Evolutionary conservation across 2,329 filamentous ascomycete species (phyloP), one percentile per base, ranked within the genome.

Genomic region (Fusarium beomiforme): DNA sequence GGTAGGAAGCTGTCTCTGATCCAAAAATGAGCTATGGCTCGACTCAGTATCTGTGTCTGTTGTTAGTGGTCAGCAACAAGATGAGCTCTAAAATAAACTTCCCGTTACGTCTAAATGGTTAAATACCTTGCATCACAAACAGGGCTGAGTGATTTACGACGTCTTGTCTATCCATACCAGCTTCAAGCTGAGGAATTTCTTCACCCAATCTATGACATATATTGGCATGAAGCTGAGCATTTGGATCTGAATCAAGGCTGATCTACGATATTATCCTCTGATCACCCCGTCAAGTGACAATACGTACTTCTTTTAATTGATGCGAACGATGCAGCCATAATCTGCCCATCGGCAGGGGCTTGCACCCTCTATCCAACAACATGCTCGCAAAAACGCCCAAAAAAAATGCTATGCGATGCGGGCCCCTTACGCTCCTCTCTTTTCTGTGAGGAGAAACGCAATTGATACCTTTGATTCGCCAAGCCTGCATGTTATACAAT

Each of bases 31-130:
- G 41, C 37, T 49, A 36, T 43, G 33, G 24, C 33, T 29, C 24
- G 19, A 36, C 46, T 17, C 43, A 63, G 44, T 34, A 29, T 37
- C 37, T 36, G 19, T 33, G 23, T 43, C 26, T 17, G 21, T 23
- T 49, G 60, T 39, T 24, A 43, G 24, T 37, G 21, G 26, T 12
- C 39, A 37, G 31, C 57, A 47, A 26, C 63, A 66, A 60, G 43
- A 44, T 65, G 62, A 66, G 63, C 43, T 46, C 42, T 56, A 42
- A 68, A 70, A 64, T 61, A 71, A 70, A 67, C 63, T 59, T 71
- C 60, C 47, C 43, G 49, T 66, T 23, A 55, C 44, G 39, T 19
- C 37, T 56, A 56, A 54, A 36, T 59, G 19, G 37, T 33, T 24
- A 59, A 55, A 33, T 53, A 50, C 41, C 62, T 46, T 57, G 53